Conservation (phyloP, 2,329 filamentous ascomycete genomes). For the Clonostachys rosea region DNA sequence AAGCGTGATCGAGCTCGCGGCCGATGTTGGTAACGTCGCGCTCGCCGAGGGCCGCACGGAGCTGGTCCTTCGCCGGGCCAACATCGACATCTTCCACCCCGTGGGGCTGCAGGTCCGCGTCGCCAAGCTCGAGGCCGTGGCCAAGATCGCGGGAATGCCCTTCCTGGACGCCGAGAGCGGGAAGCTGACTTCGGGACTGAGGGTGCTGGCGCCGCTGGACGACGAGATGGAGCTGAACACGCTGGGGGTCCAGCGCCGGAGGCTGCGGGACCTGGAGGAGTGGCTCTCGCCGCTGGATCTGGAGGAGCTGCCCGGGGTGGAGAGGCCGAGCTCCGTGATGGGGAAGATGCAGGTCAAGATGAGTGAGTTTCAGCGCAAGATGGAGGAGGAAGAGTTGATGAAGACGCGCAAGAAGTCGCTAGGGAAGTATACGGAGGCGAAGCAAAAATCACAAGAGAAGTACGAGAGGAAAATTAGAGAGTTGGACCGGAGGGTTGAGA, state of each 20-base stretch:
- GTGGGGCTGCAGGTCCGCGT: slow-evolving; percentile 6
- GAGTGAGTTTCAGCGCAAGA: slow-evolving; percentile 6
- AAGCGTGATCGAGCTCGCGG: slow-evolving; percentile 2
- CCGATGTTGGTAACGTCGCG: slow-evolving; percentile 4
- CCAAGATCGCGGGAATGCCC: slow-evolving; percentile 8
- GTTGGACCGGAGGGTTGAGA: background rate
- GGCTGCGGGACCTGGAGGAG: slow-evolving; percentile 4
- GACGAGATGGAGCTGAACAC: background rate
- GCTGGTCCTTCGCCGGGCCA: slow-evolving; percentile 6
- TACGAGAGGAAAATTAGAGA: background rate
- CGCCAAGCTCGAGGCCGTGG: slow-evolving; percentile 10
- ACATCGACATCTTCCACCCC: slow-evolving; percentile 6
- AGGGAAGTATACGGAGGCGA: background rate
- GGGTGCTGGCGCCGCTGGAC: slow-evolving; percentile 6
- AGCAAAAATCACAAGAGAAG: background rate
- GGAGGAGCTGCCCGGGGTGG: slow-evolving; percentile 2
- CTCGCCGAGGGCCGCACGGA: slow-evolving; percentile 10
- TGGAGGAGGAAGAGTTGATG: slow-evolving; percentile 7
- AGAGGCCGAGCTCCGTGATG: background rate
- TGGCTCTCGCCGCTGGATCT: slow-evolving; percentile 9
- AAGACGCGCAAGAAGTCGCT: slow-evolving; percentile 5
- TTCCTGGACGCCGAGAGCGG: slow-evolving; percentile 5
- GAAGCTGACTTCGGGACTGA: slow-evolving; percentile 4
- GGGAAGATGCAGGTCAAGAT: slow-evolving; percentile 5
- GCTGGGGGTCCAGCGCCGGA: slow-evolving; percentile 7